Base-by-base conservation (phyloP, 2,329 filamentous ascomycete species). In the Periconia sp. region DNA sequence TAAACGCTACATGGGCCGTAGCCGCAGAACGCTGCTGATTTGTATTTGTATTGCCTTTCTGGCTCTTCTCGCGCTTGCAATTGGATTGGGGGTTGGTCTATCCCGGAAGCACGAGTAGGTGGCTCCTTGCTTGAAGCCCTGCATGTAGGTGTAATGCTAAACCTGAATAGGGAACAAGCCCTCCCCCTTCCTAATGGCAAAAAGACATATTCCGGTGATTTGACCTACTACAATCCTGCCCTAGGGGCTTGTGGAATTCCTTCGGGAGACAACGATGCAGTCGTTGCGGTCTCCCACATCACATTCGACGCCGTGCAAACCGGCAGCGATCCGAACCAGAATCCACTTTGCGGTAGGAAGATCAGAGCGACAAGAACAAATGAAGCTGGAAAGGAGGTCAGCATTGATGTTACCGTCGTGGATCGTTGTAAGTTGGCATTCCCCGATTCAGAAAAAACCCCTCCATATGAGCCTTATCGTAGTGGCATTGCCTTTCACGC, bases 181-280 rank as follows among this genome's bases (percentile, higher is more conserved):
- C 69, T 82, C 5, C 78, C 79, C 3, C 70, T 82, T 6, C 80
- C 80, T 3, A 72, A 70, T 17, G 75, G 78, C 41, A 72, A 74
- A 9, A 72, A 76, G 1, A 75, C 77, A 0, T 82, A 81, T 56
- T 77, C 72, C 4, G 86, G 85, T 38, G 84, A 88, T 36, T 65
- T 88, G 36, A 89, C 86, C 1, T 92, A 84, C 71, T 92, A 87
- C 65, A 71, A 74, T 13, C 81, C 86, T 0, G 80, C 68, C 0
- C 75, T 89, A 4, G 88, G 88, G 10, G 84, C 87, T 0, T 92
- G 89, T 62, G 88, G 88, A 4, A 68, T 78, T 22, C 75, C 70
- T 1, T 82, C 80, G 39, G 68, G 62, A 1, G 72, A 76, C 6
- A 68, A 65, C 6, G 85, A 90, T 43, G 61, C 78, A 43, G 80